Evolutionary conservation across 768 basidiomycete genomes (phyloP).

Genomic region (Grammothele lineata): DNA sequence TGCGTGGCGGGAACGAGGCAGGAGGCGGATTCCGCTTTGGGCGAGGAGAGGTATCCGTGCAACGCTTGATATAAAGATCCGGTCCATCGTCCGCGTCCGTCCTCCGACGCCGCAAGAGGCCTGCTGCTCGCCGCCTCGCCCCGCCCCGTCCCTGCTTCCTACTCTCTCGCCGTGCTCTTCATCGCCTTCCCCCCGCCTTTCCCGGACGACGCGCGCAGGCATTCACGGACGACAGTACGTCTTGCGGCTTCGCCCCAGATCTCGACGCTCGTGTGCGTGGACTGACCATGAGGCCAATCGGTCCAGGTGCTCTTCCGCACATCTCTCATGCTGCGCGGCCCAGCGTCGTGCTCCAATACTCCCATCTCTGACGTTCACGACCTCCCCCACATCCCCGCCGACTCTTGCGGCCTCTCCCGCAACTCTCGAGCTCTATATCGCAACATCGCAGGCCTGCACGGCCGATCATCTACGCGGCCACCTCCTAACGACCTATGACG

Average conservation of each 20-base stretch:
- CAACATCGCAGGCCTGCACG: constrained; percentile 6
- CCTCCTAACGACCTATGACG: constrained; percentile 8
- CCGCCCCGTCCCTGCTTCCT: not conserved
- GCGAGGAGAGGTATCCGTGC: constrained; percentile 11
- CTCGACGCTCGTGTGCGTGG: constrained; percentile 14
- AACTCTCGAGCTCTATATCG: constrained; percentile 12
- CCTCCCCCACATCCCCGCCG: not conserved
- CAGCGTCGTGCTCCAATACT: no score
- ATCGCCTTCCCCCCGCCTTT: not conserved
- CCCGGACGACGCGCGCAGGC: constrained; percentile 3
- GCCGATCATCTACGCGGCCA: not conserved
- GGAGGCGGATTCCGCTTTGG: constrained; percentile 5
- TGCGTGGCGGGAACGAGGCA: constrained; percentile 16
- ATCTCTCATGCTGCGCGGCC: no score
- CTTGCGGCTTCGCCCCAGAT: constrained; percentile 1
- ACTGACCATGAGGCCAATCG: constrained; percentile 18
- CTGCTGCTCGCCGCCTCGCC: constrained; percentile 13
- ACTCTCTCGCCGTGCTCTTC: not conserved
- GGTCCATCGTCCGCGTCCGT: constrained; percentile 21
- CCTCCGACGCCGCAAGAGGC: constrained; percentile 11
- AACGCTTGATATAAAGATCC: constrained; percentile 26
- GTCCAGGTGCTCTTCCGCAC: not conserved
- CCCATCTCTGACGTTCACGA: no score
- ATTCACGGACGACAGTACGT: constrained; percentile 8
- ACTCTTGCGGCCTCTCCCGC: constrained; percentile 7